A percentile compares a stretch with the other conserved stretches of the same genome.
Evolutionary conservation across 1,139 yeast species (phyloP).

Genomic region (Hanseniaspora gamundiae): DNA sequence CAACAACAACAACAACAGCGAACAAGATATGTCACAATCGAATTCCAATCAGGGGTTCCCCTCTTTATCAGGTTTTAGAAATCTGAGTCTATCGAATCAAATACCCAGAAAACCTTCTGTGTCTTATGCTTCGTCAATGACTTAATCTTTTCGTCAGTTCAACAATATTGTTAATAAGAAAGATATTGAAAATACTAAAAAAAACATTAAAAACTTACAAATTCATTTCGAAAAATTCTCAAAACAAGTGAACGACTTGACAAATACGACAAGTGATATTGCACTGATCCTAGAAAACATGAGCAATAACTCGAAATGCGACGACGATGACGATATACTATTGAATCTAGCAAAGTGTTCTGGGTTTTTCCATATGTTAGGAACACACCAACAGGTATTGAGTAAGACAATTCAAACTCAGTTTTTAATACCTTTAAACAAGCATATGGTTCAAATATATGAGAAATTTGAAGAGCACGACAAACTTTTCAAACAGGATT

Average conservation of each 20-base stretch:
- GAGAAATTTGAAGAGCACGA: conserved; percentile 34
- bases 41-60: not conserved
- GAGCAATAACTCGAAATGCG: not conserved
- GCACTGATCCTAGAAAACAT: not conserved
- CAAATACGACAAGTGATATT: not conserved
- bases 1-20: not conserved
- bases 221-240: not conserved
- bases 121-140: not conserved
- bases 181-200: conserved; percentile 1
- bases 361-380: conserved; percentile 1
- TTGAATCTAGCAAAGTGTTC: not conserved
- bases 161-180: not conserved
- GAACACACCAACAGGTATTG: conserved; percentile 2
- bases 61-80: not conserved
- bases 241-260: not conserved
- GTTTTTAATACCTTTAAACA: not conserved
- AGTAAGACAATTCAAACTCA: not conserved
- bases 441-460: not conserved
- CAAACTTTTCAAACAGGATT: conserved; percentile 39
- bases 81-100: not conserved
- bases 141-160: not conserved
- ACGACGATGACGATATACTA: not conserved
- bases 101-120: not conserved
- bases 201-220: not conserved
- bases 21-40: not conserved